Base-by-base conservation (phyloP, 805 yeast genomes). In the Candida nonsorbophila region DNA sequence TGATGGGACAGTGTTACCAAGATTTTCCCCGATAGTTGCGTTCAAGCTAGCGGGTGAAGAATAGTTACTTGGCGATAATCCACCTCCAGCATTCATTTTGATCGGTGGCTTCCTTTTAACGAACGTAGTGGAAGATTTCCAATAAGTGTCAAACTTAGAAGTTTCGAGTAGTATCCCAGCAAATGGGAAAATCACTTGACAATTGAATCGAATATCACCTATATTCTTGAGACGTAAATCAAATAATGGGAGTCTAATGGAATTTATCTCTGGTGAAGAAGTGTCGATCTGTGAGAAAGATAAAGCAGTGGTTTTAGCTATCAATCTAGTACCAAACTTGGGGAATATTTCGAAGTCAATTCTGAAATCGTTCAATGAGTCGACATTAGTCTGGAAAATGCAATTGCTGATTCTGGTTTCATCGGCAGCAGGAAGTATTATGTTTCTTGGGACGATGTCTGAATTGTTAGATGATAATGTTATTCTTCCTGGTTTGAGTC, bases 341-440 rank as follows among this genome's bases (percentile, higher is more conserved):
- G 98, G 97, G 54, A 81, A 88, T 8, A 92, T 72, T 53, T 92
- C 97, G 49, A 88, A 82, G 47, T 85, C 94, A 30, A 88, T 72
- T 16, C 77, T 63, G 47, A 87, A 85, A 24, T 72, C 74, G 34
- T 50, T 49, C 31, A 65, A 47, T 10, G 83, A 78, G 32, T 87
- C 72, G 2, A 81, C 62, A 44, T 84, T 90, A 6, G 88, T 76
- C 54, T 88, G 95, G 59, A 90, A 90, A 4, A 88, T 79, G 36
- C 85, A 74, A 24, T 47, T 48, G 27, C 75, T 79, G 20, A 69
- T 70, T 32, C 53, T 53, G 2, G 58, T 49, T 19, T 58, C 66
- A 32, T 80, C 86, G 3, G 79, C 69, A 4, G 84, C 69, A 0
- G 97, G 97, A 14, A 90, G 58, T 16, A 84, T 63, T 12, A 92